Evolutionary conservation across 1,284 basidiomycete species (phyloP), one percentile per base, ranked within the genome.

Genomic region (Leucoagaricus sp.): DNA sequence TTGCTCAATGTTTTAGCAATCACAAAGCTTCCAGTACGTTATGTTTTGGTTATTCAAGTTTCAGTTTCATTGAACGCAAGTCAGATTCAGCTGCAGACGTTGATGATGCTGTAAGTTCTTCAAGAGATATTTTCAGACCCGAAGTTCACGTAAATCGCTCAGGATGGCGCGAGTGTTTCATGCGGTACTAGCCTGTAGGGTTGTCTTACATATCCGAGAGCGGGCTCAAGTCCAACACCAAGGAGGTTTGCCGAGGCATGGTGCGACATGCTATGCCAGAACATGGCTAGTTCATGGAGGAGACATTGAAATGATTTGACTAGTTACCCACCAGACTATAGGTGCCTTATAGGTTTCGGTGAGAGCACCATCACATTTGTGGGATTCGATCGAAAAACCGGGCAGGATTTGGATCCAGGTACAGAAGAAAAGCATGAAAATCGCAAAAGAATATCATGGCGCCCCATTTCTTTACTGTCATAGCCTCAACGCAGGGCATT

Each of bases 151-250:
- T 8, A 26, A 34, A 13, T 3, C 8, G 3, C 4, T 12, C 19
- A 65, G 64, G 26, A 50, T 63, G n/a, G 58, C 57, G 15, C 60
- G 63, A 7, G 58, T 59, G n/a, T 48, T 65, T 17, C 59, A 65
- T 46, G 58, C 64, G 1, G 45, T 64, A 4, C 40, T 65, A 13
- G 45, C 61, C n/a, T 60, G 62, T 40, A 57, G 60, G 19, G 50
- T 62, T 25, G 56, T 65, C 15, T 49, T 65, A 29, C 61, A 63
- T 50, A 60, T 62, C 5, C 60, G 63, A 38, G 48, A 60, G 23
- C 44, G 56, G 51, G 33, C 33, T 21, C 5, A 23, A 7, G 19
- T 23, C 15, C 40, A 41, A 15, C n/a, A 23, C 17, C 40, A 23
- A 23, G 19, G 40, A 21, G 19, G 6, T 21, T 23, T 41, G 23